Evolutionary conservation across 768 basidiomycete species (phyloP), one percentile per base, ranked within the genome.

Genomic region (Mycena belliarum): DNA sequence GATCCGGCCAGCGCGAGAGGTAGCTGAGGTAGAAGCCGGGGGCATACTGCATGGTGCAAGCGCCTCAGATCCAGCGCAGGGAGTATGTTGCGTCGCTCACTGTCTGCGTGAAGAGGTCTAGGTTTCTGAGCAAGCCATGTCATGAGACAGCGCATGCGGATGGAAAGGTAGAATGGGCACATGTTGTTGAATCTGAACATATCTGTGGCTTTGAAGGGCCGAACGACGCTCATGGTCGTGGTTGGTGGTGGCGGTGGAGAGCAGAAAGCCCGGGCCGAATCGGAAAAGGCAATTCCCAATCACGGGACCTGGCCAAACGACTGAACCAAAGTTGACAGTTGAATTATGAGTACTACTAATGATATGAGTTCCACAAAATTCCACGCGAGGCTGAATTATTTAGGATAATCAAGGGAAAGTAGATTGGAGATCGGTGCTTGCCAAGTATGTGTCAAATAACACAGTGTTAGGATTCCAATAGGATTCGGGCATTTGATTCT

Each of bases 81-180:
- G 14, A 33, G 45, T 40, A 16, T 47, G n/a, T 21, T 29, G n/a
- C 8, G 24, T 75, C n/a, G 33, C 87, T 68, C 65, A 94, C 95
- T 21, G 97, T 98, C 75, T 98, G 96, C 43, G 97, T 98, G 93
- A 93, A 98, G 43, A 95, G 78, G 72, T 98, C 96, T 68, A 96
- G 75, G 73, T 99, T 98, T 59, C 93, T 94, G 72, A 1, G 49
- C 8, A 42, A 28, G 16, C 20, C 4, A 6, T 32, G 48, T 20
- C 21, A 33, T 33, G 32, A 24, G 20, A 14, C 21, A 14, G 18
- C 15, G 2, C 40, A 37, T 14, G 16, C 29, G 14, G 20, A 32
- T 20, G 23, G 15, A 32, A 32, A 12, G 29, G 12, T 6, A 12
- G 29, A 32, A 12, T 6, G 29, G 7, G 29, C 29, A 90, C 92